Base-by-base conservation (phyloP, 495 filamentous ascomycete species). In the Xylaria castorea region DNA sequence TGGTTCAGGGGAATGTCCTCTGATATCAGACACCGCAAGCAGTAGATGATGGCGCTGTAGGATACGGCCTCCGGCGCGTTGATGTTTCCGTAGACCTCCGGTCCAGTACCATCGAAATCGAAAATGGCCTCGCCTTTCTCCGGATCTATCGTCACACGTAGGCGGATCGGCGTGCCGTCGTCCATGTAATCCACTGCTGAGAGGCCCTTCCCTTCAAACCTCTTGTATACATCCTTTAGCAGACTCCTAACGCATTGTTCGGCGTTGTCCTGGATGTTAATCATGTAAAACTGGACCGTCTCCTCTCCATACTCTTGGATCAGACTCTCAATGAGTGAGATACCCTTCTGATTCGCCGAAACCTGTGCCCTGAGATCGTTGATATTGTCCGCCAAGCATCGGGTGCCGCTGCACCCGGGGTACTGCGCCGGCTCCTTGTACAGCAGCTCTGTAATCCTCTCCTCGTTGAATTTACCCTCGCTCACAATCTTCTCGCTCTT, bases 1-100 rank as follows among this genome's bases (percentile, higher is more conserved):
- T 99, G 96, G 83, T 99, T 99, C 20, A 99, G 88, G 0, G 96
- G 96, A 36, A 99, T 97, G 79, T 98, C 95, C 75, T 95, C 90
- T 5, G 90, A 91, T 77, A 99, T 97, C 76, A 99, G 90, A 80
- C 92, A 95, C 27, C 96, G 91, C 27, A 99, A 87, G 73, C 94
- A 95, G 85, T 98, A 99, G 79, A 99, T 99, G 76, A 98, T 97
- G 62, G 96, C 96, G 16, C 91, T 93, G 83, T 95, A 97, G 2
- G 95, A 97, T 62, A 99, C 93, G 32, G 96, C 94, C 83, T 97
- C 89, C 1, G 96, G 96, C 12, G 96, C 96, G 78, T 99, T 98
- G 83, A 93, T 95, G 81, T 97, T 97, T 68, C 88, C 95, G 80
- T 97, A 97, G 32, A 98, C 94, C 81, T 99, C 92, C 2, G 94